These are phyloP conservation scores for Diplocarpon mali DNA, from an alignment of 2,329 filamentous ascomycete genomes.

Conservation along the genomic window DNA sequence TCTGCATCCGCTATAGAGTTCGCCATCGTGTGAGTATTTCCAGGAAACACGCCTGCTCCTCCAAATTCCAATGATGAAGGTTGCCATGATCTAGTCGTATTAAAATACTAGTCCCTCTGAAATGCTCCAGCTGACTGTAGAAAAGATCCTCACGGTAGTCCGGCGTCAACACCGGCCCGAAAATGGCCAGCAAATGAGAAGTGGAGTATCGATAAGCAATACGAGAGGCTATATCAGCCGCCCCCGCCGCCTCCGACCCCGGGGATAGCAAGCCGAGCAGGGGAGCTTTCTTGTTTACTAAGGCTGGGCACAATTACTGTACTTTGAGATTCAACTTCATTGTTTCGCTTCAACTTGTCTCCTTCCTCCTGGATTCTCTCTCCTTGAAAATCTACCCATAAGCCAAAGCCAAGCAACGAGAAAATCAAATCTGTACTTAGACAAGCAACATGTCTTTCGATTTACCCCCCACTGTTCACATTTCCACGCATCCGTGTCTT, in stretches of 20 bases:
- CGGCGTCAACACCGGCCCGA: not conserved
- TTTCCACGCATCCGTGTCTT: conserved; percentile 79
- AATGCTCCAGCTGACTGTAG: not conserved
- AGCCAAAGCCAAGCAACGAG: no score
- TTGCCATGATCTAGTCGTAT: not conserved
- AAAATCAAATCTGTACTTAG: not conserved
- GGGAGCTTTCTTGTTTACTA: not conserved
- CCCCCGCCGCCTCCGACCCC: conserved; percentile 5
- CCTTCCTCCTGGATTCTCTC: not conserved
- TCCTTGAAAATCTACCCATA: not conserved
- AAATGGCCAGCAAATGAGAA: conserved; percentile 4
- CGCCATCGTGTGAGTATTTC: conserved; percentile 7
- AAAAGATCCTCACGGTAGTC: no score
- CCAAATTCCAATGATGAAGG: not conserved
- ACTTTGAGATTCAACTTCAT: conserved; percentile 1
- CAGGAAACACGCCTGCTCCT: not conserved
- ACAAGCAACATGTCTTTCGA: conserved; percentile 23
- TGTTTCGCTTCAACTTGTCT: not conserved
- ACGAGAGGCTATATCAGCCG: not conserved
- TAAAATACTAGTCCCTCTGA: not conserved
- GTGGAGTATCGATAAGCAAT: not conserved
- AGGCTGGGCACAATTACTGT: not conserved
- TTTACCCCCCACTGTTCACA: conserved; percentile 54
- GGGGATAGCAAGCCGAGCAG: conserved; percentile 1
- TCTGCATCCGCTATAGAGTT: not conserved